Evolutionary conservation across 2,329 filamentous ascomycete genomes (phyloP), one percentile per base, ranked within the genome.

Genomic region (Ampelomyces quisqualis): DNA sequence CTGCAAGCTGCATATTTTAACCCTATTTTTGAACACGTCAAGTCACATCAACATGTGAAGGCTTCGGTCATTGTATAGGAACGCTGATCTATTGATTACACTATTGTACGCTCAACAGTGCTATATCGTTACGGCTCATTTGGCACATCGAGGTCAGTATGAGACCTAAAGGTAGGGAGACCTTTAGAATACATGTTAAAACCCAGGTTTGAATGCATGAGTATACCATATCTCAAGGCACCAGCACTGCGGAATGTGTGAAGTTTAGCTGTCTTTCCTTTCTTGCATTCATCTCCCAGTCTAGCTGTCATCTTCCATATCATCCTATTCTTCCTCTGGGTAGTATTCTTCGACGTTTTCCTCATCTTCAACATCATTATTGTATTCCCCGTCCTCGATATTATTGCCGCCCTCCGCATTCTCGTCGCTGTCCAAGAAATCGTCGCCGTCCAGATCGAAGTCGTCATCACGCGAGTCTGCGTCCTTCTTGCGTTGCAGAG

Each of bases 371-470:
- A 32, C 33, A 1, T 24, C 29, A 10, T 44, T 40, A 4, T 33
- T 40, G 4, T 26, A 15, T 31, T 32, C 38, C 4, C 13, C n/a
- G 4, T 33, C 36, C 5, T 31, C 33, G n/a, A n/a, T n/a, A n/a
- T n/a, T n/a, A n/a, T n/a, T n/a, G n/a, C n/a, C n/a, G n/a, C 41
- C 40, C 3, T 44, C 38, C 2, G 36, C 38, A 1, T 43, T 42
- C 5, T 44, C 37, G 6, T 39, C 45, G 9, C 40, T 40, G 4
- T 46, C 35, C 18, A 45, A 30, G 4, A 48, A 49, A 7, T 44
- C 52, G 13, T 34, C 45, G 14, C 48, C 48, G 5, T 41, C 40
- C 26, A 42, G 10, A n/a, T n/a, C n/a, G 17, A 43, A 38, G 3
- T 46, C 46, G 6, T 45, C 24, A 3, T 39, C 26, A 5, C 22